Evolutionary conservation across 225 moss, liverwort and hornwort genomes (phyloP).

Genomic region (Sphagnum tenellum): DNA sequence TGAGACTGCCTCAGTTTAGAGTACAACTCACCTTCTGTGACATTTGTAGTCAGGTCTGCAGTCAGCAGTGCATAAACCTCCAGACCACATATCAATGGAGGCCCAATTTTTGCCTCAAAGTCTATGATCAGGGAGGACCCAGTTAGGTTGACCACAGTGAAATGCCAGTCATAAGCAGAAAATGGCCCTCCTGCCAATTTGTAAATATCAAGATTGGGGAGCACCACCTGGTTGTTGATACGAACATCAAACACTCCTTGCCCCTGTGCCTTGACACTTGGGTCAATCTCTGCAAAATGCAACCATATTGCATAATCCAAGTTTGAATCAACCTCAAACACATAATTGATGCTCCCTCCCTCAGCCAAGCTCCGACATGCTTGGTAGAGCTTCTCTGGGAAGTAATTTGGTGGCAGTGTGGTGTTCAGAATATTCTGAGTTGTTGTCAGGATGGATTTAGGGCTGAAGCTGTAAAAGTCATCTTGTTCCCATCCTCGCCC

Average conservation of each 20-base stretch:
- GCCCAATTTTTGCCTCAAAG: slow-evolving; percentile 14
- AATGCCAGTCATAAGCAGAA: slow-evolving; percentile 40
- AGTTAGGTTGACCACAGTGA: slow-evolving; percentile 35
- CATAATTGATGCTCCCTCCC: slow-evolving; percentile 29
- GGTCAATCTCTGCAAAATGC: slow-evolving; percentile 79
- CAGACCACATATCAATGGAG: slow-evolving; percentile 39
- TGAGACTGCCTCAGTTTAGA: too few species aligned
- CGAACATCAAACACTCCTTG: slow-evolving; percentile 64
- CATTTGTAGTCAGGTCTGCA: slow-evolving; percentile 22
- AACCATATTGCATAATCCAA: slow-evolving; percentile 83
- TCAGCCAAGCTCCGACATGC: slow-evolving; percentile 37
- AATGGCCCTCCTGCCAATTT: slow-evolving; percentile 37
- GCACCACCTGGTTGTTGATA: slow-evolving; percentile 35
- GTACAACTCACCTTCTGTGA: slow-evolving; percentile 8
- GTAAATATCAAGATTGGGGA: slow-evolving; percentile 53
- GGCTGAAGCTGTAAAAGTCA: slow-evolving; percentile 37
- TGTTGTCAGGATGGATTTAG: slow-evolving; percentile 32
- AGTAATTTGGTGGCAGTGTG: slow-evolving; percentile 63
- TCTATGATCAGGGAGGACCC: slow-evolving; percentile 22
- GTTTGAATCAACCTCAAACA: slow-evolving; percentile 47
- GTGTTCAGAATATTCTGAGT: slow-evolving; percentile 35
- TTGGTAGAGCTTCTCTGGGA: slow-evolving; percentile 70
- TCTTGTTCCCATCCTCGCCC: slow-evolving; percentile 57
- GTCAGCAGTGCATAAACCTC: slow-evolving; percentile 44
- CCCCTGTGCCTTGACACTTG: slow-evolving; percentile 37